Conservation (phyloP, 2,329 filamentous ascomycete genomes). For the Fusarium mexicanum region DNA sequence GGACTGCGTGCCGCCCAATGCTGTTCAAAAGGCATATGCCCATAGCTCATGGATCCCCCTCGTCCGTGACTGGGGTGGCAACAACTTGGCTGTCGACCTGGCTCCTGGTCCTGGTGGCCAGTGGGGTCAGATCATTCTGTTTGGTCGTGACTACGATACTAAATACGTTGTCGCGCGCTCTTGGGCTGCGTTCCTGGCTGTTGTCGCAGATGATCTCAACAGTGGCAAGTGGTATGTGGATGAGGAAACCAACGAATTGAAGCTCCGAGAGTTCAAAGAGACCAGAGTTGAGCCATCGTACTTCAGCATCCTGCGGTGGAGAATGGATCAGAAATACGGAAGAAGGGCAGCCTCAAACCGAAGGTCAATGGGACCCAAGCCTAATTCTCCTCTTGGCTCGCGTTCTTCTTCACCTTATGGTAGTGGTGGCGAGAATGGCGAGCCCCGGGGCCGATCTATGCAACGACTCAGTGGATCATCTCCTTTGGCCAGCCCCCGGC, state of each 20-base stretch:
- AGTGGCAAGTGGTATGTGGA: slow-evolving; percentile 93
- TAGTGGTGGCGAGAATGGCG: slow-evolving; percentile 69
- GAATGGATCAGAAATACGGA: slow-evolving; percentile 94
- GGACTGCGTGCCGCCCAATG: slow-evolving; percentile 85
- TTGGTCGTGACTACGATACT: slow-evolving; percentile 96
- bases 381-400: slow-evolving; percentile 58
- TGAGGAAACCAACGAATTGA: slow-evolving; percentile 90
- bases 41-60: slow-evolving; percentile 96
- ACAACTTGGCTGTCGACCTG: slow-evolving; percentile 93
- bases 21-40: slow-evolving; percentile 91
- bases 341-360: slow-evolving; percentile 65
- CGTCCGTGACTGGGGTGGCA: slow-evolving; percentile 97
- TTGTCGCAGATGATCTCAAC: slow-evolving; percentile 88
- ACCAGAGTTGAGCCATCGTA: slow-evolving; percentile 91
- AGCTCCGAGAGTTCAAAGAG: slow-evolving; percentile 90
- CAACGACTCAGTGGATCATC: slow-evolving; percentile 74
- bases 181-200: slow-evolving; percentile 87
- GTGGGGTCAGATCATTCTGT: slow-evolving; percentile 97
- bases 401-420: slow-evolving; percentile 70
- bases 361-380: slow-evolving; percentile 60
- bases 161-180: slow-evolving; percentile 97
- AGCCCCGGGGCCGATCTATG: slow-evolving; percentile 75
- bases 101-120: slow-evolving; percentile 88
- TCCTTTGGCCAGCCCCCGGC: slow-evolving; percentile 69
- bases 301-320: slow-evolving; percentile 94